Conservation (phyloP, 2,329 filamentous ascomycete genomes). For the Cladosporium colombiae region DNA sequence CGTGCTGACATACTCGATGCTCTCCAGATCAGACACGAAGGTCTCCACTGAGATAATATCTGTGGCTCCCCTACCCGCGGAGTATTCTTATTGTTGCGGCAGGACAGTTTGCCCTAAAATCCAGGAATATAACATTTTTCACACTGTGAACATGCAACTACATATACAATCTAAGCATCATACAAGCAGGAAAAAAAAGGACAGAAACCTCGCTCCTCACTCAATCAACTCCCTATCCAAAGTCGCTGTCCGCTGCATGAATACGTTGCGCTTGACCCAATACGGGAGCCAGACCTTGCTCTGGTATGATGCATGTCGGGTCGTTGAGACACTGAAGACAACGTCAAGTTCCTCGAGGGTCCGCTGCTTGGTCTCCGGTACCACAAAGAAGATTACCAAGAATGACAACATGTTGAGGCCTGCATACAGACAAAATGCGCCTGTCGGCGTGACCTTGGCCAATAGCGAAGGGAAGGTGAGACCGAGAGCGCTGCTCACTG, state of each 20-base stretch:
- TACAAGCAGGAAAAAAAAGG: background rate
- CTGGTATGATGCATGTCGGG: conserved; percentile 35
- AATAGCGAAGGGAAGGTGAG: conserved; percentile 46
- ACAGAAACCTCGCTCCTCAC: background rate
- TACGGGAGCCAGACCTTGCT: conserved; percentile 45
- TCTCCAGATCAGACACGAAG: background rate
- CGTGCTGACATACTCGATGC: background rate
- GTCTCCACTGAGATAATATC: background rate
- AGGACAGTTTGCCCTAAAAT: too few species aligned
- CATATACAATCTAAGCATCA: background rate
- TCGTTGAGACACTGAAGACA: conserved; percentile 52
- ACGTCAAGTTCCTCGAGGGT: conserved; percentile 51
- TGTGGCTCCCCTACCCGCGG: too few species aligned
- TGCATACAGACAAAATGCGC: conserved; percentile 57
- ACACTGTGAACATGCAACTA: background rate
- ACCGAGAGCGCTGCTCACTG: conserved; percentile 62
- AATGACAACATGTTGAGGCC: conserved; percentile 56
- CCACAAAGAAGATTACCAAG: conserved; percentile 46
- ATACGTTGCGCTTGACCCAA: conserved; percentile 39
- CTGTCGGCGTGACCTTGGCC: conserved; percentile 49
- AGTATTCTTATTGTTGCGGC: too few species aligned
- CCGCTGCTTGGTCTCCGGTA: conserved; percentile 49
- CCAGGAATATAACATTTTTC: background rate
- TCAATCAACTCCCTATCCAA: background rate
- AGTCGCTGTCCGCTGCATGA: background rate